Base-by-base conservation (phyloP, 352 stramenopile genomes). In the Pythium vanterpoolii region DNA sequence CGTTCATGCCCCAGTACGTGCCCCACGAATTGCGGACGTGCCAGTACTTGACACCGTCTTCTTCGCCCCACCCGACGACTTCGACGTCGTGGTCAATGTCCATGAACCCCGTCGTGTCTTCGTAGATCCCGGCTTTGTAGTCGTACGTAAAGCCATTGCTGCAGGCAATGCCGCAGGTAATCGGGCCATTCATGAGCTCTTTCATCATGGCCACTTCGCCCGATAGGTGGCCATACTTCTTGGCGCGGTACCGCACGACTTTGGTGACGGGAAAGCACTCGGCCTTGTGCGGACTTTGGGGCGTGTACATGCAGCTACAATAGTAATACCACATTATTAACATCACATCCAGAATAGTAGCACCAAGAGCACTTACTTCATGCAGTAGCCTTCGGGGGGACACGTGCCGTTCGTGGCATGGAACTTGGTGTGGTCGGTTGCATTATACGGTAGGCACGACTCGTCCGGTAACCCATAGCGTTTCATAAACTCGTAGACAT, bases 11-110 rank as follows among this genome's bases (percentile, higher is more conserved):
- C 95, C 95, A 98, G 64, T 90, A 92, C 13, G 75, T 92, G 36
- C 96, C 96, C 93, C 97, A 84, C 64, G 89, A 90, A 87, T 99
- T 98, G 56, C 96, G 92, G 31, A 98, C 79, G 73, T 98, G 95
- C 96, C 96, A 99, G 76, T 98, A 99, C 75, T 97, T 95, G 61
- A 93, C 69, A 60, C 89, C 77, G 53, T 96, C 74, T 36, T 90
- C 80, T 46, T 89, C 83, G 53, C 96, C 96, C 95, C 95, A 99
- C 16, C 96, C 96, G 26, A 94, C 80, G 24, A 92, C 46, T 53
- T 91, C 83, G 21, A 91, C 77, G 54, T 92, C 85, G 71, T 94
- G 85, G 62, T 94, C 79, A 66, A 95, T 81, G 58, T 90, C 78
- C 71, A 86, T 92, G 38, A 90, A 90, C 5, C 82, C 79, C 7